These are phyloP conservation scores for Leptographium lundbergii DNA, from an alignment of 2,329 filamentous ascomycete species.

Conservation along the genomic window DNA sequence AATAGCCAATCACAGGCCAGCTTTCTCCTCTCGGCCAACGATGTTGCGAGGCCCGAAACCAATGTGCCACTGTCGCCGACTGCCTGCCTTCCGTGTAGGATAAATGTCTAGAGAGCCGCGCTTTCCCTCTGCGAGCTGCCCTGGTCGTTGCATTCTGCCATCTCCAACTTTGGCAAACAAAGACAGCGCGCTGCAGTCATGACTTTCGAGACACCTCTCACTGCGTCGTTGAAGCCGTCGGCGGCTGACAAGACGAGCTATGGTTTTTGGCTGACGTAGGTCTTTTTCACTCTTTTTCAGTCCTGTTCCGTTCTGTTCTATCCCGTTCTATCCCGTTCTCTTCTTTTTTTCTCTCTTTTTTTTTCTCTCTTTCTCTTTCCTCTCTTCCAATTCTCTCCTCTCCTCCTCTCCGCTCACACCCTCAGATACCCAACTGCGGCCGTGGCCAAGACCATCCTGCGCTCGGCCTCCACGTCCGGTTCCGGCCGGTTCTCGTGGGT, in stretches of 20 bases:
- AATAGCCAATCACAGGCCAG: neutral
- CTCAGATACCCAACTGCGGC: conserved; percentile 8
- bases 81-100: neutral
- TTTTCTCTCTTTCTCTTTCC: neutral
- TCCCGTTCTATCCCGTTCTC: neutral
- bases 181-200: neutral
- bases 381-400: neutral
- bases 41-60: neutral
- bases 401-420: neutral
- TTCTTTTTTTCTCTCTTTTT: neutral
- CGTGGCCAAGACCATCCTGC: conserved; percentile 11
- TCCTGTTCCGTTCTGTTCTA: neutral
- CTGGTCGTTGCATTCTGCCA: neutral
- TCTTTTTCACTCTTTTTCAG: neutral
- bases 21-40: neutral
- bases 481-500: conserved; percentile 17
- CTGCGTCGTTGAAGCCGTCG: neutral
- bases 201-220: conserved; percentile 5
- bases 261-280: conserved; percentile 13
- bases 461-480: conserved; percentile 4
- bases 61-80: neutral
- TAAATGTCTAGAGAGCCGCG: neutral
- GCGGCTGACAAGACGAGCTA: conserved; percentile 4
- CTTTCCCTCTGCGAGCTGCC: neutral
- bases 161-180: neutral